A percentile compares a stretch with the other conserved stretches of the same genome.
Conservation (phyloP, 73 alveolate genomes). For the Paramecium octaurelia region DNA sequence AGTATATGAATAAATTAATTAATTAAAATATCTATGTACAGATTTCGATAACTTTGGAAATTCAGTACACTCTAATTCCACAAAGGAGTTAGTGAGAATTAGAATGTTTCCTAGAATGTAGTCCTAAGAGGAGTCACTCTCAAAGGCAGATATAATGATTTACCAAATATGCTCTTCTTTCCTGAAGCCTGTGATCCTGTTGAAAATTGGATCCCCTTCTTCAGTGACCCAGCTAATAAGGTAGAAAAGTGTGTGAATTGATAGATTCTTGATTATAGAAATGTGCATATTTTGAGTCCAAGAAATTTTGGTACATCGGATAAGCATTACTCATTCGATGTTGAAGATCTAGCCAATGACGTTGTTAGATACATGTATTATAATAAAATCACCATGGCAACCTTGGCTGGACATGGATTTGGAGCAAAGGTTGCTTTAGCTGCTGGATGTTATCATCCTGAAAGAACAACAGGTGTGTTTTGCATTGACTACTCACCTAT, state of each 20-base stretch:
- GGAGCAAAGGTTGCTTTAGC: constrained; percentile 89
- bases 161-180: constrained; percentile 79
- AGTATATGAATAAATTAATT: constrained; percentile 1
- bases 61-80: background rate
- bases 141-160: constrained; percentile 71
- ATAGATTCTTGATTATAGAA: constrained; percentile 66
- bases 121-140: constrained; percentile 71
- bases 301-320: constrained; percentile 84
- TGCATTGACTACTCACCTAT: constrained; percentile 80
- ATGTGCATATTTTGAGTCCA: constrained; percentile 74
- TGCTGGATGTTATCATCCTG: constrained; percentile 72
- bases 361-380: constrained; percentile 80
- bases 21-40: background rate
- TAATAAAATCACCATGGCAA: constrained; percentile 74
- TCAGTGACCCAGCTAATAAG: constrained; percentile 68
- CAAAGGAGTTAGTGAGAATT: constrained; percentile 62
- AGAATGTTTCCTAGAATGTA: constrained; percentile 64
- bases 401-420: constrained; percentile 87
- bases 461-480: constrained; percentile 86
- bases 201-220: constrained; percentile 74
- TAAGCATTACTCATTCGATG: constrained; percentile 72
- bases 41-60: constrained; percentile 38
- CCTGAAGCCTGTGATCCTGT: constrained; percentile 78
- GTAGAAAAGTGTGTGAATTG: background rate
- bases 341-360: constrained; percentile 73